These are phyloP conservation scores for Ogataea parapolymorpha DNA, from an alignment of 805 yeast genomes.

Conservation along the genomic window DNA sequence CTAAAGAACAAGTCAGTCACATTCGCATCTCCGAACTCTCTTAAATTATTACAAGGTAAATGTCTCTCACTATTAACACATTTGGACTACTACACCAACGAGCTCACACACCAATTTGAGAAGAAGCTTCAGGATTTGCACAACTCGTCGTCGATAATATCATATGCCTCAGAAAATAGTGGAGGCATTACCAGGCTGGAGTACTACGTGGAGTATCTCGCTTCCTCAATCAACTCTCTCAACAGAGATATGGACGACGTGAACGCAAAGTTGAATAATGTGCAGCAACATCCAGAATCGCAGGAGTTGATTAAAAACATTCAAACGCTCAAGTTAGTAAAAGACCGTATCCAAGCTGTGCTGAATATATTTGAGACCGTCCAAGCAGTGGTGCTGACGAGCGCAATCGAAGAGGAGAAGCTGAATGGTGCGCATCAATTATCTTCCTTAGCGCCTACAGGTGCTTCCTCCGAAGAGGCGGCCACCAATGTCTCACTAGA, in stretches of 20 bases:
- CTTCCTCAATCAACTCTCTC: slow-evolving; percentile 55
- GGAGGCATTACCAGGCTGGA: slow-evolving; percentile 55
- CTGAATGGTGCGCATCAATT: background rate
- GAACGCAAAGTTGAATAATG: slow-evolving; percentile 23
- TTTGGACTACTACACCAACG: slow-evolving; percentile 60
- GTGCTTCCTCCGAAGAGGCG: background rate
- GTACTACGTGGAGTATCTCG: slow-evolving; percentile 60
- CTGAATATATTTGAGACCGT: slow-evolving; percentile 44
- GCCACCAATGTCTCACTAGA: slow-evolving; percentile 20
- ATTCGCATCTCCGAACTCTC: slow-evolving; percentile 30
- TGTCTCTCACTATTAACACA: slow-evolving; percentile 53
- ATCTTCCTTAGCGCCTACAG: slow-evolving; percentile 14
- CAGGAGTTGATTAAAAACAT: slow-evolving; percentile 35
- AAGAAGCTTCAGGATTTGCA: slow-evolving; percentile 46
- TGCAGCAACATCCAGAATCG: slow-evolving; percentile 7
- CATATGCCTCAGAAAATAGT: slow-evolving; percentile 31
- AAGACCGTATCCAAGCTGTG: slow-evolving; percentile 44
- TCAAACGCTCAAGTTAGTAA: slow-evolving; percentile 42
- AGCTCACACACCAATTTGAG: slow-evolving; percentile 53
- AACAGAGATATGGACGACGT: slow-evolving; percentile 43
- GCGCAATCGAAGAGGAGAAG: slow-evolving; percentile 21
- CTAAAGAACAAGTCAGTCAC: slow-evolving; percentile 26
- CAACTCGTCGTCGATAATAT: slow-evolving; percentile 48
- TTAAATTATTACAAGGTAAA: slow-evolving; percentile 43
- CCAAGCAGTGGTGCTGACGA: slow-evolving; percentile 37